phyloP scores from a whole-genome alignment of 2,329 filamentous ascomycete species.

The Bipolaris zeicola region DNA sequence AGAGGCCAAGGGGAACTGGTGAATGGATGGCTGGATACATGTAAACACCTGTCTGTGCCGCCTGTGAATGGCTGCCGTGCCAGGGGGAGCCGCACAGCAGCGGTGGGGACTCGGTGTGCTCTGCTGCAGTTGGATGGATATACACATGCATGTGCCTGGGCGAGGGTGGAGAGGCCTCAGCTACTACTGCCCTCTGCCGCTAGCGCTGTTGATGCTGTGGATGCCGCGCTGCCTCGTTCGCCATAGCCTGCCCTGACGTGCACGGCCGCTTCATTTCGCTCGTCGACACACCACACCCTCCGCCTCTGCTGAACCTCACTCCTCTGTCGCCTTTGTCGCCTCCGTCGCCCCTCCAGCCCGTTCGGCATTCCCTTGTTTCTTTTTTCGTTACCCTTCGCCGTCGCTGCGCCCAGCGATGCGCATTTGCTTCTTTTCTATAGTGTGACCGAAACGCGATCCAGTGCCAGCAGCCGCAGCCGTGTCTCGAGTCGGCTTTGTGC shows the following conservation, averaged over 20 bases:
- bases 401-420: constrained; percentile 39
- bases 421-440: constrained; percentile 30
- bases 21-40: constrained; percentile 4
- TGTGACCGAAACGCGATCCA: constrained; percentile 37
- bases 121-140: background rate
- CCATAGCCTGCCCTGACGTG: constrained; percentile 14
- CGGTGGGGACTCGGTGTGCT: no score
- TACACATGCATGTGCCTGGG: constrained; percentile 18
- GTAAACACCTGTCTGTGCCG: background rate
- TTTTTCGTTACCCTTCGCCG: constrained; percentile 35
- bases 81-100: no score
- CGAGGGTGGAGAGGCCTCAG: constrained; percentile 1
- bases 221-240: constrained; percentile 9
- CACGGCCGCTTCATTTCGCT: constrained; percentile 19
- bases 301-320: constrained; percentile 24
- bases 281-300: constrained; percentile 37
- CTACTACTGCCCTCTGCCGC: no score
- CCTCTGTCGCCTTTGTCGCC: constrained; percentile 24
- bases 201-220: constrained; percentile 27
- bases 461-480: constrained; percentile 31
- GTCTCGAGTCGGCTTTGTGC: constrained; percentile 25
- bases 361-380: constrained; percentile 34
- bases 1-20: constrained; percentile 24
- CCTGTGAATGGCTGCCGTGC: background rate
- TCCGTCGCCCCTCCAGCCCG: constrained; percentile 26